Evolutionary conservation across 495 filamentous ascomycete genomes (phyloP), one percentile per base, ranked within the genome.

Genomic region (Daldinia concentrica): DNA sequence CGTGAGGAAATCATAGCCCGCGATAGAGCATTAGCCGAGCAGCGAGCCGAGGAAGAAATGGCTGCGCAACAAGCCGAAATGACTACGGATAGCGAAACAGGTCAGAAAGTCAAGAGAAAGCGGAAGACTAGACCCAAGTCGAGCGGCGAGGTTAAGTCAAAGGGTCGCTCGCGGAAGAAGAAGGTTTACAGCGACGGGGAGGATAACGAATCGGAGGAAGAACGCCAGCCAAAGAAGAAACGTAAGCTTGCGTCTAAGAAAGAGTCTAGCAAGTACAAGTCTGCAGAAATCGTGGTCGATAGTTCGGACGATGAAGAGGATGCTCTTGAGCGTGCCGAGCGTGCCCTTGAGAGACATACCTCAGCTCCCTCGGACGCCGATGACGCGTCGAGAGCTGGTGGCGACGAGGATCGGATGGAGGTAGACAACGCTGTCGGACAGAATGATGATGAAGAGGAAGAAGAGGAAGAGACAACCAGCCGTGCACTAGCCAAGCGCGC

Each of bases 1-100:
- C 87, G 94, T 11, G 88, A 91, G 62, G 88, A 84, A 71, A 92
- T 97, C 75, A 82, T 89, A 17, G 92, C 94, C 67, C 85, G 89
- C 37, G 91, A 94, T 57, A 86, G 93, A 56, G 87, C 87, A 51
- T 82, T 92, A 22, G 93, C 91, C 0, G 86, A 88, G 68, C 80
- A 86, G 70, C 86, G 93, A 45, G 86, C 84, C 1, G 92, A 92
- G 63, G 93, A 95, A 68, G 93, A 97, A 54, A 82, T 85, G 56
- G 79, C 82, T 24, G 83, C 88, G 19, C 85, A 90, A 70, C 90
- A 90, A 64, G 91, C 90, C 9, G 91, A 92, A 68, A 81, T 89
- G 73, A 94, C 90, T 5, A 91, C 86, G 6, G 94, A 94, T 76
- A 86, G 80, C 30, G 93, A 93, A 77, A 95, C 90, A 0, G 91